Evolutionary conservation across 257 asterid genomes (phyloP).

Genomic region (Thymus quinquecostatus): DNA sequence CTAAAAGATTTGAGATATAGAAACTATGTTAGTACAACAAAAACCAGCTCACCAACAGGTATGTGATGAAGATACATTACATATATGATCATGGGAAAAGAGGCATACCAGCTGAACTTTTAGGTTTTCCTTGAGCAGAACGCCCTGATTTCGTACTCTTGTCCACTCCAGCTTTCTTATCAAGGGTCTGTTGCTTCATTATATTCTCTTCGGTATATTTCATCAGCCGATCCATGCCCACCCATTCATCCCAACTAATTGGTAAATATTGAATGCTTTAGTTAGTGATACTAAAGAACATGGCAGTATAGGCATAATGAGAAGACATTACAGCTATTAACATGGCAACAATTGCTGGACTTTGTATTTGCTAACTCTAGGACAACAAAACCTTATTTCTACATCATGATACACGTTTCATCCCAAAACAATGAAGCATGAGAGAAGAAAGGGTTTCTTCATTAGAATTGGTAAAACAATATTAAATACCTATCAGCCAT

Average conservation of each 20-base stretch:
- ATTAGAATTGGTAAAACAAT: slow-evolving; percentile 17
- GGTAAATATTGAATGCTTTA: slow-evolving; percentile 36
- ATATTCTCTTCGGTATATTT: slow-evolving; percentile 77
- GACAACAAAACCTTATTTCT: slow-evolving; percentile 1
- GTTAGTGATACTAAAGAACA: slow-evolving; percentile 28
- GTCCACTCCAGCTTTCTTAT: slow-evolving; percentile 77
- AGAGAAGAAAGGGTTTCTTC: background rate
- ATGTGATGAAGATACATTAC: slow-evolving; percentile 21
- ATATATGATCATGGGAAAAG: slow-evolving; percentile 17
- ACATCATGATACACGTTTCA: background rate
- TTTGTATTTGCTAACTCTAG: background rate
- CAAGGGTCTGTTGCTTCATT: slow-evolving; percentile 76
- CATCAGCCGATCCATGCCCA: slow-evolving; percentile 80
- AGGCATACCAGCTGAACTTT: slow-evolving; percentile 73
- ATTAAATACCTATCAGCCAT: slow-evolving; percentile 18
- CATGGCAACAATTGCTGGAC: slow-evolving; percentile 23
- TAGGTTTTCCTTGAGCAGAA: slow-evolving; percentile 72
- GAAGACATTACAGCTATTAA: background rate
- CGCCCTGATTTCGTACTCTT: slow-evolving; percentile 74
- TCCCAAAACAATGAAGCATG: slow-evolving; percentile 9
- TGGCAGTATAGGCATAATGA: background rate
- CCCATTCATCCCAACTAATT: slow-evolving; percentile 99
- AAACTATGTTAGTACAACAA: slow-evolving; percentile 28
- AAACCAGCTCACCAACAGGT: slow-evolving; percentile 13
- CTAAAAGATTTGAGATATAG: slow-evolving; percentile 40